Evolutionary conservation across 148 eudicot genomes (phyloP).

Genomic region (Arctostaphylos glauca): DNA sequence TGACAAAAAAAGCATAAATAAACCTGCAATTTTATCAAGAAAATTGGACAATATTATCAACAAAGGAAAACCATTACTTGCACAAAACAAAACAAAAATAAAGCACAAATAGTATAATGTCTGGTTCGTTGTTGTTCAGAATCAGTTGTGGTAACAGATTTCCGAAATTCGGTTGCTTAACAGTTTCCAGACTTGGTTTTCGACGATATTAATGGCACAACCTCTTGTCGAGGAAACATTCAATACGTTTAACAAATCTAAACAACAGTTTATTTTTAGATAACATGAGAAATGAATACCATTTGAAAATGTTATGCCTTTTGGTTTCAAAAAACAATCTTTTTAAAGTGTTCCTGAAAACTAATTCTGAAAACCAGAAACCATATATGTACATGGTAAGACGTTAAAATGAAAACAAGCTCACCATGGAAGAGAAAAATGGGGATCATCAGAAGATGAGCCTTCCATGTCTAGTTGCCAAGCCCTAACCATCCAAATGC

Average conservation of each 20-base stretch:
- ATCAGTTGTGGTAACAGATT: background rate
- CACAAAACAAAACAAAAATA: too few species aligned
- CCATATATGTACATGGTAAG: background rate
- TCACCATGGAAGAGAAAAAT: slow-evolving; percentile 20
- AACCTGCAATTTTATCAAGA: slow-evolving; percentile 36
- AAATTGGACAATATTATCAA: too few species aligned
- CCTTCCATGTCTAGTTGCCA: slow-evolving; percentile 28
- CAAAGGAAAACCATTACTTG: too few species aligned
- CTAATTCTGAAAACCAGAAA: background rate
- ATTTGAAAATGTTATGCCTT: background rate
- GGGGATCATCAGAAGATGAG: background rate
- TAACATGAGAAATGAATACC: too few species aligned
- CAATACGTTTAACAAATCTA: too few species aligned
- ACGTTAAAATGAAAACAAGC: background rate
- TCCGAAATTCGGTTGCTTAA: background rate
- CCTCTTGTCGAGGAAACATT: background rate
- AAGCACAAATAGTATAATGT: too few species aligned
- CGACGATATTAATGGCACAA: background rate
- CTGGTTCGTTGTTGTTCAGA: background rate
- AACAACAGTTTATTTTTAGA: too few species aligned
- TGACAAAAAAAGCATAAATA: slow-evolving; percentile 44
- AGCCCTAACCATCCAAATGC: slow-evolving; percentile 41
- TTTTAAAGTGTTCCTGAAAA: background rate
- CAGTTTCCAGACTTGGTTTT: background rate
- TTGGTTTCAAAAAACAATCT: too few species aligned